Percentiles rank a stretch among this genome's conserved stretches.
Conservation (phyloP, 176 grass and related monocot species). For the Oropetium thomaeum region DNA sequence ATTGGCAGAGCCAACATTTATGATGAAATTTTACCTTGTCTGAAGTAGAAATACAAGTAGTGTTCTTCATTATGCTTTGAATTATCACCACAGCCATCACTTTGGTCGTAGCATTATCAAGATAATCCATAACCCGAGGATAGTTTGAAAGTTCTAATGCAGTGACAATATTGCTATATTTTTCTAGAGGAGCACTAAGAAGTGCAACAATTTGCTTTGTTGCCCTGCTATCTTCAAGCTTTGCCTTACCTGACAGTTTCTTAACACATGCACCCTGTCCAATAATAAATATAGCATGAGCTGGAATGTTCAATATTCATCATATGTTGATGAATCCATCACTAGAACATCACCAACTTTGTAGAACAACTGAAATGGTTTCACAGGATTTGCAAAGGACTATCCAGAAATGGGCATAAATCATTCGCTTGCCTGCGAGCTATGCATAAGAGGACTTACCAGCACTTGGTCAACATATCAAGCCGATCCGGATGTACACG, state of each 20-base stretch:
- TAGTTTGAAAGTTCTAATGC: slow-evolving; percentile 97
- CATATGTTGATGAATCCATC: background rate
- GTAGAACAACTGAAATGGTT: background rate
- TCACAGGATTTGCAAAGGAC: slow-evolving; percentile 8
- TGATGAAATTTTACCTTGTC: slow-evolving; percentile 73
- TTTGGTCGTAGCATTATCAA: slow-evolving; percentile 96
- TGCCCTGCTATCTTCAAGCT: slow-evolving; percentile 89
- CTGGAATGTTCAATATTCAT: slow-evolving; percentile 15
- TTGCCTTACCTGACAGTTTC: slow-evolving; percentile 93
- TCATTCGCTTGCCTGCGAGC: background rate
- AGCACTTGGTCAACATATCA: slow-evolving; percentile 99
- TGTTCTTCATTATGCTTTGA: slow-evolving; percentile 99
- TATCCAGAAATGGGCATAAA: background rate
- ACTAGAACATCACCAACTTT: background rate
- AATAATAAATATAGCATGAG: slow-evolving; percentile 35
- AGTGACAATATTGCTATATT: slow-evolving; percentile 96
- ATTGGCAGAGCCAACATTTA: background rate
- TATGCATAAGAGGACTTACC: slow-evolving; percentile 47
- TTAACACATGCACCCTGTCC: slow-evolving; percentile 94
- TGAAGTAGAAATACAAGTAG: slow-evolving; percentile 78
- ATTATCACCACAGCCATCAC: slow-evolving; percentile 98
- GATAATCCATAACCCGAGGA: slow-evolving; percentile 96
- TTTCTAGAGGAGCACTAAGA: slow-evolving; percentile 94
- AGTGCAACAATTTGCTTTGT: slow-evolving; percentile 99
- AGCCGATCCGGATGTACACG: slow-evolving; percentile 97